Percentiles rank a stretch among this genome's conserved stretches.
These are phyloP conservation scores for Parietichytrium sp. DNA, from an alignment of 108 stramenopile genomes.

Conservation along the genomic window DNA sequence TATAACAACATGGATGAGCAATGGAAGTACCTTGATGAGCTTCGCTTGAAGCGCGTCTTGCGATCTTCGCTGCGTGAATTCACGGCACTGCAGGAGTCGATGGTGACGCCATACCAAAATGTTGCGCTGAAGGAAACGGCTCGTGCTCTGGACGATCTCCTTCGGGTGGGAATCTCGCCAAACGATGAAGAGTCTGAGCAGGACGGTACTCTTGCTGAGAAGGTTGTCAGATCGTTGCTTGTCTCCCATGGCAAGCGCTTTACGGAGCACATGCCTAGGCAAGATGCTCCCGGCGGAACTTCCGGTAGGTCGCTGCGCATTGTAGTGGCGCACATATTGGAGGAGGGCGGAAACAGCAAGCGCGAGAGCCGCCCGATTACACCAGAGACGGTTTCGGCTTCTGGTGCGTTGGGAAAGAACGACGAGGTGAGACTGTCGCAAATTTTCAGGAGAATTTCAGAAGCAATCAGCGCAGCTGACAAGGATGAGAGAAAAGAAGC, in stretches of 20 bases:
- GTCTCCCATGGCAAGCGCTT: not conserved
- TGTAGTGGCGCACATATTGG: not conserved
- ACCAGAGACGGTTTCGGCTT: not conserved
- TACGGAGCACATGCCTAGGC: not conserved
- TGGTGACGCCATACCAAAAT: constrained; percentile 10
- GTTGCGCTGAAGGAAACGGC: not conserved
- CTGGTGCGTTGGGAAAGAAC: not conserved
- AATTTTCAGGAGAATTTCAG: constrained; percentile 7
- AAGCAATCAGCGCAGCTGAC: not conserved
- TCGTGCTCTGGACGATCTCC: constrained; percentile 2
- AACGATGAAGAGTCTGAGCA: not conserved
- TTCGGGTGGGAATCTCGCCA: not conserved
- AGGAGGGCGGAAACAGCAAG: not conserved
- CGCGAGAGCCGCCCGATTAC: not conserved
- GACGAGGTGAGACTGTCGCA: not conserved
- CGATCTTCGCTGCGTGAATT: not conserved
- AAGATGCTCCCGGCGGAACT: not conserved
- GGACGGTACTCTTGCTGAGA: not conserved
- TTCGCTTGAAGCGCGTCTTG: constrained; percentile 13
- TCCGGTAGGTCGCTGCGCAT: not conserved
- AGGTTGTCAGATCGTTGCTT: not conserved
- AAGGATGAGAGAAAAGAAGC: not conserved
- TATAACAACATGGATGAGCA: too few relatives aligned
- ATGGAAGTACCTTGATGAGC: too few relatives aligned
- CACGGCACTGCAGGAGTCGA: not conserved